Evolutionary conservation across 768 basidiomycete genomes (phyloP), one percentile per base, ranked within the genome.

Genomic region (Agrocybe praecox): DNA sequence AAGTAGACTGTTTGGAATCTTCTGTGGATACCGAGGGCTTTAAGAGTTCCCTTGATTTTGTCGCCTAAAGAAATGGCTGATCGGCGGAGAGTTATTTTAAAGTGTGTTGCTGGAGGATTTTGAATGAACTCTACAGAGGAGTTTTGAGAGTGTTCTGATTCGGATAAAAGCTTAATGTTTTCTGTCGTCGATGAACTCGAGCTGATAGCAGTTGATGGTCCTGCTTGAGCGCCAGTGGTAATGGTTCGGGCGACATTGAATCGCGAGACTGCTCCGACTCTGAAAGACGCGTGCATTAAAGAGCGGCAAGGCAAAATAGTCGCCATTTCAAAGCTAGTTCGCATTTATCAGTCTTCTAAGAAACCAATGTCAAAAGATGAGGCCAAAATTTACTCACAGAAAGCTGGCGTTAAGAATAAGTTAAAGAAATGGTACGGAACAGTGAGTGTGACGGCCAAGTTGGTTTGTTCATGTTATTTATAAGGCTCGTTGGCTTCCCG

Each of bases 1-100:
- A 91, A 89, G 67, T 91, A 93, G 29, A 96, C 93, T 0, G 89
- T 94, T 69, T 94, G 89, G 75, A 89, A 83, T 36, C 94, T 84
- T 55, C 89, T 76, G 70, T 91, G 87, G 49, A 98, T 78, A 1
- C 95, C 95, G 2, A 98, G 84, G 0, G 92, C 82, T n/a, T 81
- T 79, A 45, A 96, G 79, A 0, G 94, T 96, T 46, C 80, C 86
- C 66, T 88, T 81, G 55, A 86, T 83, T 63, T 80, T 80, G 55
- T 84, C 76, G 2, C 89, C 88, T 9, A 96, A 83, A 0, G 92
- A 88, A 59, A 96, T 95, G 48, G 86, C 88, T 6, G 94, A 96
- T 53, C 95, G 90, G 10, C 83, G 83, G 24, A 96, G 86, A 18
- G 94, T 96, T 65, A 98, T 89, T 76, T 90, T 91, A 78, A 83